Evolutionary conservation across 495 filamentous ascomycete species (phyloP).

Genomic region (Geopyxis carbonaria): DNA sequence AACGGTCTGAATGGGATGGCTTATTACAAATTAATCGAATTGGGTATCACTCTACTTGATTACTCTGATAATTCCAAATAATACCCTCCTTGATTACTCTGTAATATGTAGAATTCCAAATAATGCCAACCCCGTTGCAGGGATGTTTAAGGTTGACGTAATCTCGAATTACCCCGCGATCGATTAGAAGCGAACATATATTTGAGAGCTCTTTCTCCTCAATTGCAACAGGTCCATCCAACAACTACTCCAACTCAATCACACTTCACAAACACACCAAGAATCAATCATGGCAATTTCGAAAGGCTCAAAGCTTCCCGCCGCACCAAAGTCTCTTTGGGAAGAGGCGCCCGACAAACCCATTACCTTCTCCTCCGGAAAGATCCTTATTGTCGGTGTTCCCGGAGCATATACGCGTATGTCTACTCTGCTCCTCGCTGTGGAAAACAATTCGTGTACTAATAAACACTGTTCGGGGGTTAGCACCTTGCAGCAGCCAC

Average conservation of each 20-base stretch:
- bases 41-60: too few relatives aligned
- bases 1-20: too few relatives aligned
- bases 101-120: too few relatives aligned
- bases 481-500: conserved; percentile 22
- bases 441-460: background rate
- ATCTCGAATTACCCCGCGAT: too few relatives aligned
- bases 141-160: too few relatives aligned
- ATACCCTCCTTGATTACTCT: too few relatives aligned
- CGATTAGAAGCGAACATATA: too few relatives aligned
- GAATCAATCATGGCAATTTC: conserved; percentile 8
- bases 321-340: conserved; percentile 20
- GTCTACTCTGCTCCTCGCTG: background rate
- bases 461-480: background rate
- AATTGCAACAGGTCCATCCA: too few relatives aligned
- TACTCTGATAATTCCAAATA: too few relatives aligned
- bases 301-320: conserved; percentile 12
- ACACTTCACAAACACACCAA: background rate
- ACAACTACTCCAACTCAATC: background rate
- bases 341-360: conserved; percentile 9
- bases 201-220: too few relatives aligned
- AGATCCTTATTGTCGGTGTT: conserved; percentile 20
- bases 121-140: too few relatives aligned
- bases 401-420: conserved; percentile 24
- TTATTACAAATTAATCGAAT: too few relatives aligned
- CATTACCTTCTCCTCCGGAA: conserved; percentile 15